Evolutionary conservation across 345 rosid species (phyloP).

Genomic region (Hibiscus mutabilis): DNA sequence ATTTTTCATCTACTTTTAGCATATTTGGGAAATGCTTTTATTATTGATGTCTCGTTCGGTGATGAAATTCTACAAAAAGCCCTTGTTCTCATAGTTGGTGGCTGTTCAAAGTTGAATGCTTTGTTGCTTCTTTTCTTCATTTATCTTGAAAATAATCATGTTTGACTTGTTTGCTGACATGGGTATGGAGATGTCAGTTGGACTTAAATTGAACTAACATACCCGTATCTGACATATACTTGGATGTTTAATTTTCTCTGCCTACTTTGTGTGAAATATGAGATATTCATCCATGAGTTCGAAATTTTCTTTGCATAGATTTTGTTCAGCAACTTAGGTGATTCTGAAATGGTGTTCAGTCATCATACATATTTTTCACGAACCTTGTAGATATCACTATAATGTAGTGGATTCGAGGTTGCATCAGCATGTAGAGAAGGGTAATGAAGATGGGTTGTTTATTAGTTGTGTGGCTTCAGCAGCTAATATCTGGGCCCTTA

Average conservation of each 20-base stretch:
- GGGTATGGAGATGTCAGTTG: too few relatives aligned
- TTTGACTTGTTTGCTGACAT: too few relatives aligned
- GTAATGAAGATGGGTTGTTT: conserved; percentile 81
- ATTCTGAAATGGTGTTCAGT: background rate
- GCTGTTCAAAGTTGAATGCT: background rate
- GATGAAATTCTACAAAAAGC: background rate
- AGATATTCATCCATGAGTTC: background rate
- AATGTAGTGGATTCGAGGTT: conserved; percentile 80
- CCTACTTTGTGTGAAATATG: background rate
- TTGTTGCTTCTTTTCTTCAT: too few relatives aligned
- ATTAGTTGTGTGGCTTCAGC: conserved; percentile 90
- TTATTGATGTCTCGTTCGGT: background rate
- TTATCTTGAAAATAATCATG: too few relatives aligned
- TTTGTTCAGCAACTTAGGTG: background rate
- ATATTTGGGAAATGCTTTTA: background rate
- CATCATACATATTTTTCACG: conserved; percentile 1
- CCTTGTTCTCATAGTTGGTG: background rate
- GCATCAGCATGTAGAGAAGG: conserved; percentile 77
- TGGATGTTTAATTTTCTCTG: background rate
- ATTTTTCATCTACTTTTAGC: background rate
- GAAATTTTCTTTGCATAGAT: background rate
- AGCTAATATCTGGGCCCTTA: conserved; percentile 85
- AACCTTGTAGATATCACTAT: conserved; percentile 73
- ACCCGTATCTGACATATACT: too few relatives aligned
- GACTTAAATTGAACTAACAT: too few relatives aligned